phyloP scores from a whole-genome alignment of 2,329 filamentous ascomycete genomes.

The Alternaria rosae region DNA sequence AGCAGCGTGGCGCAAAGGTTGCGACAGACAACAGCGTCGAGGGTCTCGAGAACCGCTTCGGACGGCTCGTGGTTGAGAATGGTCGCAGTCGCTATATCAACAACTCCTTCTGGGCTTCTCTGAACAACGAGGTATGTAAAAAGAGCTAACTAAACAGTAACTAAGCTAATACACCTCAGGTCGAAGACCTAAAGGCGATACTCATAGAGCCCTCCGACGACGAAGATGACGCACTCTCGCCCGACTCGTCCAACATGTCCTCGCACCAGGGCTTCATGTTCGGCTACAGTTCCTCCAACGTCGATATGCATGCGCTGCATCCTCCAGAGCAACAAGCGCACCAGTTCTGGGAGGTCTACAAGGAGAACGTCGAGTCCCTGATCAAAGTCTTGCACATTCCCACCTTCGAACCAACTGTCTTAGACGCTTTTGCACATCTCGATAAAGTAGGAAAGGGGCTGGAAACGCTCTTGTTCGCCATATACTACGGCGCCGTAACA shows the following conservation, averaged over 20 bases:
- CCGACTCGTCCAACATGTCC: conserved; percentile 43
- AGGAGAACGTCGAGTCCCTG: conserved; percentile 76
- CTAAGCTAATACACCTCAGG: conserved; percentile 44
- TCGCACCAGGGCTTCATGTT: conserved; percentile 75
- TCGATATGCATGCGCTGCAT: conserved; percentile 70
- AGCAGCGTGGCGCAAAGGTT: conserved; percentile 22
- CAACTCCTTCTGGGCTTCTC: conserved; percentile 77
- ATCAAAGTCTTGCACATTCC: conserved; percentile 76
- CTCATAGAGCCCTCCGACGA: conserved; percentile 68
- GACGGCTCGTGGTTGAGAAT: conserved; percentile 74
- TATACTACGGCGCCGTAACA: conserved; percentile 67
- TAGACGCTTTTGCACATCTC: conserved; percentile 66
- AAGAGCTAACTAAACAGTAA: background rate
- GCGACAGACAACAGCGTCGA: conserved; percentile 43
- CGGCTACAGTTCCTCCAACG: conserved; percentile 74
- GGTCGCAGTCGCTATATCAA: conserved; percentile 76
- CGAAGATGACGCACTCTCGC: conserved; percentile 62
- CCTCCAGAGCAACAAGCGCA: conserved; percentile 69
- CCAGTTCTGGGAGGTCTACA: conserved; percentile 73
- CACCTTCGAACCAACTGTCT: conserved; percentile 67
- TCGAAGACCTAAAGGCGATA: conserved; percentile 69
- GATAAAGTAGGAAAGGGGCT: conserved; percentile 65
- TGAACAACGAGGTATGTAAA: conserved; percentile 73
- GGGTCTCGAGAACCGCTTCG: conserved; percentile 64
- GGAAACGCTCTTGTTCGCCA: conserved; percentile 67